Percentiles rank a stretch among this genome's conserved stretches.
phyloP scores from a whole-genome alignment of 2,329 filamentous ascomycete species.

The Cladophialophora bantiana region DNA sequence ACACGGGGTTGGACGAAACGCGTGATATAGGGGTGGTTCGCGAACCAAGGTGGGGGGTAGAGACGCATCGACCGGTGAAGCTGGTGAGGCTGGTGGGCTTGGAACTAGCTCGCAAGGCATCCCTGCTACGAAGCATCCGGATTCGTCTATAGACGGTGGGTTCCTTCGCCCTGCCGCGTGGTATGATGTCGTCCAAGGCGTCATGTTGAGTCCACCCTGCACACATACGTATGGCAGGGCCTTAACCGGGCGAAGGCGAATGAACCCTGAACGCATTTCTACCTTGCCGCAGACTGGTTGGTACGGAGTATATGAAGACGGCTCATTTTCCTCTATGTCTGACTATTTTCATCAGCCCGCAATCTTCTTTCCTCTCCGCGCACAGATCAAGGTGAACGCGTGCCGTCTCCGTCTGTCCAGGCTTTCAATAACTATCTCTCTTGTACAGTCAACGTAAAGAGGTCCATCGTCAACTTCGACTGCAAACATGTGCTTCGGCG shows the following conservation, averaged over 20 bases:
- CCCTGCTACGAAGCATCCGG: no score
- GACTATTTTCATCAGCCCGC: not conserved
- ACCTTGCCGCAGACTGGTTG: not conserved
- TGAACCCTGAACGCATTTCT: slow-evolving; percentile 11
- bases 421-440: not conserved
- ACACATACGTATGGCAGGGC: slow-evolving; percentile 1
- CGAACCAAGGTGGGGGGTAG: no score
- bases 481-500: slow-evolving; percentile 38
- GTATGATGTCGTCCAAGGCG: slow-evolving; percentile 32
- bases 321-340: not conserved
- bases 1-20: no score
- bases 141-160: not conserved
- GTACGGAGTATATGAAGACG: not conserved
- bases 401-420: not conserved
- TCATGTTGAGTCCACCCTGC: not conserved
- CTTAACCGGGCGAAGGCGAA: slow-evolving; percentile 17
- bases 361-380: not conserved
- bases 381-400: not conserved
- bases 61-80: no score
- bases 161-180: slow-evolving; percentile 21
- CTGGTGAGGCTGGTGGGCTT: no score
- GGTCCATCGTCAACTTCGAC: not conserved
- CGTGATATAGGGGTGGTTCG: no score
- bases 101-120: not conserved
- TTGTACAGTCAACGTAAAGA: not conserved